These are phyloP conservation scores for Venturia nashicola DNA, from an alignment of 2,329 filamentous ascomycete species.

Conservation along the genomic window DNA sequence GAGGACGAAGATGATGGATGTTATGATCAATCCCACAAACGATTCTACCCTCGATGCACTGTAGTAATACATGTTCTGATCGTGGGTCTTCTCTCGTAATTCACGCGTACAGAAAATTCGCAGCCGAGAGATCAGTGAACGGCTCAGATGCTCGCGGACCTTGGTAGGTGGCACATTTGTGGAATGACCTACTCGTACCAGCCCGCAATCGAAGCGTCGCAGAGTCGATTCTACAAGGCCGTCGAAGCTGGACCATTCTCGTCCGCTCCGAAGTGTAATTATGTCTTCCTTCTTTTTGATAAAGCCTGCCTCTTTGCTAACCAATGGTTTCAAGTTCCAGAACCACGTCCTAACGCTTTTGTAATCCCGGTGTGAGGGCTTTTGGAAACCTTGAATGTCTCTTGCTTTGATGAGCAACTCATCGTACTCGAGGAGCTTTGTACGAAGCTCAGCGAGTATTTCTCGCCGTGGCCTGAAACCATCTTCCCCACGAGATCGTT, in stretches of 20 bases:
- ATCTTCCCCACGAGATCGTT: conserved; percentile 11
- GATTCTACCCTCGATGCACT: conserved; percentile 25
- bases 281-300: conserved; percentile 30
- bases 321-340: conserved; percentile 22
- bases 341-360: conserved; percentile 25
- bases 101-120: conserved; percentile 27
- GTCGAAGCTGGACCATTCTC: conserved; percentile 30
- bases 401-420: conserved; percentile 27
- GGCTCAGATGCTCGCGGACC: neutral
- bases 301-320: conserved; percentile 23
- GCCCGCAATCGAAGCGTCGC: conserved; percentile 16
- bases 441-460: conserved; percentile 14
- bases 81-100: conserved; percentile 23
- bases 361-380: conserved; percentile 28
- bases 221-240: conserved; percentile 24
- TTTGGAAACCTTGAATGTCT: conserved; percentile 24
- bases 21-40: conserved; percentile 30
- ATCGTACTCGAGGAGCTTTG: conserved; percentile 14
- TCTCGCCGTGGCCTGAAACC: conserved; percentile 12
- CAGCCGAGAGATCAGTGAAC: conserved; percentile 14
- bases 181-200: conserved; percentile 17
- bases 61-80: conserved; percentile 24
- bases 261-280: conserved; percentile 24
- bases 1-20: conserved; percentile 29
- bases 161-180: neutral